Evolutionary conservation across 768 basidiomycete genomes (phyloP), one percentile per base, ranked within the genome.

Genomic region (Aureoboletus auriporus): DNA sequence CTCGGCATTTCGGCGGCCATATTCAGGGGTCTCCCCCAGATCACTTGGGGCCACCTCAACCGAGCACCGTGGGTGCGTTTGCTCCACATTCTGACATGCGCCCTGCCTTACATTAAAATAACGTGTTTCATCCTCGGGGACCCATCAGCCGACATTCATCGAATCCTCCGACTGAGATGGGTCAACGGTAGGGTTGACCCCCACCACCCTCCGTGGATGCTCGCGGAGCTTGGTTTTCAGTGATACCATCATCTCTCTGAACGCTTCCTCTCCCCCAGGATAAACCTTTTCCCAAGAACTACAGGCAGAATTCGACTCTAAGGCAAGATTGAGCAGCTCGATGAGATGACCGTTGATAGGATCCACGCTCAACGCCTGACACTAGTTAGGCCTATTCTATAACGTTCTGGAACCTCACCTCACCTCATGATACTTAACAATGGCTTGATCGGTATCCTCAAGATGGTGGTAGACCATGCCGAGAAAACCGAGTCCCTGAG

Each of bases 401-500:
- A 30, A 49, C 13, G n/a, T 7, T n/a, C 33, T 29, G 10, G 13
- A 12, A 33, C 39, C 17, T 37, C 36, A 30, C 50, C 82, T 34
- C 46, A 93, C 94, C 73, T 94, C 90, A 63, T 99, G 96, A 56
- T 96, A 98, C 51, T 84, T 85, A 33, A 91, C 70, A 55, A 99
- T 93, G 3, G 95, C 89, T 11, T 78, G 77, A 55, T 94, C 85
- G 6, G 84, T 66, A 41, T 90, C 75, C 20, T 80, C 82, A 53
- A 83, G 70, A 14, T 89, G 72, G 56, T 96, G 93, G 57, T 86
- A 74, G 2, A 95, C 84, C 64, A 96, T 83, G n/a, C 93, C 96
- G 1, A 97, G 73, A 60, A 89, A 91, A 5, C 88, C 86, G 44
- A 93, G 80, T 3, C 92, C 93, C 10, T 82, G 76, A 1, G 88